Percentiles rank a stretch among this genome's conserved stretches.
Conservation (phyloP, 768 basidiomycete genomes). For the Crucibulum laeve region DNA sequence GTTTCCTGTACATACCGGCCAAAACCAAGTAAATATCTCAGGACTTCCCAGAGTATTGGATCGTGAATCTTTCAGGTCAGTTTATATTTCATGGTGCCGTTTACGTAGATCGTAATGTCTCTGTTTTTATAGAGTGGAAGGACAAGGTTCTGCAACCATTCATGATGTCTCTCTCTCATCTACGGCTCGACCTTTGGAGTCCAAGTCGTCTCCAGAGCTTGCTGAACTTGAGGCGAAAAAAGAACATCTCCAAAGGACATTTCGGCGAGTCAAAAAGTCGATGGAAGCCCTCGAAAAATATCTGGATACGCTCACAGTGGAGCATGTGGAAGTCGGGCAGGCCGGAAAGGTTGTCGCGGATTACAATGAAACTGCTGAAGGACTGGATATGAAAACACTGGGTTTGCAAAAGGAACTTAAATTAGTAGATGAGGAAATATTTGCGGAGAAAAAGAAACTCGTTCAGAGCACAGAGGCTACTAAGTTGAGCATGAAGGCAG, state of each 20-base stretch:
- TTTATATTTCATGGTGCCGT: not conserved
- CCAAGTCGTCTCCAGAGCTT: constrained; percentile 21
- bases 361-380: constrained; percentile 27
- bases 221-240: constrained; percentile 18
- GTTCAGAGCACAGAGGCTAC: not conserved
- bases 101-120: not conserved
- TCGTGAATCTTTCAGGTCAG: constrained; percentile 35
- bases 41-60: constrained; percentile 34
- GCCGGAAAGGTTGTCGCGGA: constrained; percentile 22
- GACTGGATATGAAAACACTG: constrained; percentile 25
- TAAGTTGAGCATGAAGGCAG: constrained; percentile 22
- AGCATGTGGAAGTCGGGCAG: constrained; percentile 23
- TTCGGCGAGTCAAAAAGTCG: constrained; percentile 23
- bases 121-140: constrained; percentile 31
- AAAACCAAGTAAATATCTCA: constrained; percentile 34
- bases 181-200: constrained; percentile 9
- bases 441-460: constrained; percentile 16
- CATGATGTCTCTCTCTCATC: constrained; percentile 36
- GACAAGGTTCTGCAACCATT: constrained; percentile 38
- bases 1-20: constrained; percentile 30
- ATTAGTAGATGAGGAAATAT: constrained; percentile 16
- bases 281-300: constrained; percentile 27
- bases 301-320: constrained; percentile 26
- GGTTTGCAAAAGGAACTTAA: constrained; percentile 23
- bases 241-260: constrained; percentile 20